Evolutionary conservation across 257 asterid genomes (phyloP), one percentile per base, ranked within the genome.

Genomic region (Przewalskia tangutica): DNA sequence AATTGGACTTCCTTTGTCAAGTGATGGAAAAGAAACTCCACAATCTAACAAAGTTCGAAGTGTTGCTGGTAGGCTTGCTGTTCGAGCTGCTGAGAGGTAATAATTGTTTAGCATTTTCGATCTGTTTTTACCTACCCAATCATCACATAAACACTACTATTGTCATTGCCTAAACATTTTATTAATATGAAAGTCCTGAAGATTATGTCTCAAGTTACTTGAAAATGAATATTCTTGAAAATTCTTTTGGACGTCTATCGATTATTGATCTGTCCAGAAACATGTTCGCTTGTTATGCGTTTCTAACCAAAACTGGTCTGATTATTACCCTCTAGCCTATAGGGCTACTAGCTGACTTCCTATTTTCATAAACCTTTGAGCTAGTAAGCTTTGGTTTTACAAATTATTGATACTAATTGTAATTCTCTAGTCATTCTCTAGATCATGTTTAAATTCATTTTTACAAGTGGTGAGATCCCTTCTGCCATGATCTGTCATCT

Each of bases 1-100:
- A 87, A 82, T 95, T 55, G 99, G 99, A 81, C 90, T 95, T 82
- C 99, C 98, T 9, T 89, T 77, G 86, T 89, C 94, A 27, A 77
- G 91, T 75, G 92, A 92, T 54, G 97, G 98, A 81, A 89, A 76
- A 84, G 99, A 93, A 88, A 93, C 99, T 2, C 89, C 85, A 59
- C 99, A 95, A 70, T 95, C 98, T 2, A 93, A 95, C 83, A 93
- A 93, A 85, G 98, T 95, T 42, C 95, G 98, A 11, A 93, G 97
- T 63, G 93, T 95, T 44, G 99, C 94, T 10, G 98, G 98, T 70
- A 88, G 99, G 88, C 81, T 95, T 84, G 97, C 99, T 14, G 91
- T 87, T 84, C 91, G 94, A 82, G 98, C 98, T 82, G 99, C 99
- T 18, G 94, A 95, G 87, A 91, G 97, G 98, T 94, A 66, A 17